Percentiles rank a stretch among this genome's conserved stretches.
Conservation (phyloP, 345 rosid genomes). For the Eucalyptus pumila region DNA sequence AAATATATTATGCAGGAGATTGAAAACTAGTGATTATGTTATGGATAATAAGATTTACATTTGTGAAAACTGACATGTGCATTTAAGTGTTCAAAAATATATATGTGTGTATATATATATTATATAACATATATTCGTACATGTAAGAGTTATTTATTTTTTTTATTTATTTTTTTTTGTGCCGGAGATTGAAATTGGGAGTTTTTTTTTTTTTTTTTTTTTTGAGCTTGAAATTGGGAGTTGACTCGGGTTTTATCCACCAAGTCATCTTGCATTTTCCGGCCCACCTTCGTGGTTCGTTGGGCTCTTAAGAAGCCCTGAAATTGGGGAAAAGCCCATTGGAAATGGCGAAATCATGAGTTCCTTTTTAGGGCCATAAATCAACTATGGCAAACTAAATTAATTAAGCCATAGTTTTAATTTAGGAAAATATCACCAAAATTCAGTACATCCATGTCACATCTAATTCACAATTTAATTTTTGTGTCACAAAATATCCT, state of each 20-base stretch:
- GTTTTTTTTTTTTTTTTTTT: neutral
- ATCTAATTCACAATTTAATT: neutral
- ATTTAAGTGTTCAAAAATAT: neutral
- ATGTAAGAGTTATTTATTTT: neutral
- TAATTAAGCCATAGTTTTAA: neutral
- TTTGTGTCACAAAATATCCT: fast-evolving
- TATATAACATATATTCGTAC: neutral
- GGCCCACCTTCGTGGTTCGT: neutral
- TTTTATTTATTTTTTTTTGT: fast-evolving
- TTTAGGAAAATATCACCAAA: neutral
- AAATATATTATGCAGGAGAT: neutral
- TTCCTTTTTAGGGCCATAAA: neutral
- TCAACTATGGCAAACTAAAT: neutral
- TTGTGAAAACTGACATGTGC: neutral
- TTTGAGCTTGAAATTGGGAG: neutral
- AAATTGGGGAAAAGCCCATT: neutral
- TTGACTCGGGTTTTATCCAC: neutral
- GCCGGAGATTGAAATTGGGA: neutral
- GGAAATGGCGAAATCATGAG: neutral
- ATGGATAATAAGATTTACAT: neutral
- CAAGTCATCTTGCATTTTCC: neutral
- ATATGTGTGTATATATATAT: neutral
- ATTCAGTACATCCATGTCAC: neutral
- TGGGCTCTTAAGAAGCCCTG: neutral
- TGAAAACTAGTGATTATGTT: neutral